Evolutionary conservation across 371 early-diverging fungal species (phyloP).

Genomic region (Lichtheimia hyalospora): DNA sequence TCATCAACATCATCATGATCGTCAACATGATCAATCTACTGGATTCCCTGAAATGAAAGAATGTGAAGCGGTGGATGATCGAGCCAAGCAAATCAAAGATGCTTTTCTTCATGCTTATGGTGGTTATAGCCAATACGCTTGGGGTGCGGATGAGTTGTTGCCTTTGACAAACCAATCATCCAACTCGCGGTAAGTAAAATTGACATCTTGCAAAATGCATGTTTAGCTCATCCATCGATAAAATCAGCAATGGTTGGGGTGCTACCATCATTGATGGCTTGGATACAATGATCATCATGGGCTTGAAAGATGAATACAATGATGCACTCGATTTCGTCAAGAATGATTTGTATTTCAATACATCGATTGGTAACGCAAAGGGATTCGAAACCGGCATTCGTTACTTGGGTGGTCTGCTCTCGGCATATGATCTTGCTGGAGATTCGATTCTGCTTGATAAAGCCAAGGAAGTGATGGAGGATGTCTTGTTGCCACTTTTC

Average conservation of each 20-base stretch:
- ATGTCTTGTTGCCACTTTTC: constrained; percentile 37
- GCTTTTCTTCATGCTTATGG: constrained; percentile 74
- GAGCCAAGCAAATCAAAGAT: constrained; percentile 28
- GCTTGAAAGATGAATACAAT: constrained; percentile 66
- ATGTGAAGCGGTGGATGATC: neutral
- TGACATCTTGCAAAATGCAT: no score
- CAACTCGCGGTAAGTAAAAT: constrained; percentile 68
- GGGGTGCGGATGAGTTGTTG: constrained; percentile 58
- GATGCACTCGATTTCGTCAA: constrained; percentile 50
- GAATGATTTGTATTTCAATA: constrained; percentile 18
- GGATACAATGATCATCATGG: constrained; percentile 85
- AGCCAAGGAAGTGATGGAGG: constrained; percentile 30
- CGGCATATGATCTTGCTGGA: constrained; percentile 40
- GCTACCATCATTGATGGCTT: constrained; percentile 82
- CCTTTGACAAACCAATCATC: constrained; percentile 38
- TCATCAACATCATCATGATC: no score
- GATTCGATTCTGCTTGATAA: constrained; percentile 17
- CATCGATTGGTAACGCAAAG: constrained; percentile 22
- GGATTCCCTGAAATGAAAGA: neutral
- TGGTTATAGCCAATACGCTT: constrained; percentile 66
- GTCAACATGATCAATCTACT: no score
- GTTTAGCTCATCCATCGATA: no score
- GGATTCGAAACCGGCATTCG: constrained; percentile 72
- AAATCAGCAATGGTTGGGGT: neutral
- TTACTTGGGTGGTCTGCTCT: constrained; percentile 60